Conservation (phyloP, 1,139 yeast species). For the Martiniozyma asiatica region DNA sequence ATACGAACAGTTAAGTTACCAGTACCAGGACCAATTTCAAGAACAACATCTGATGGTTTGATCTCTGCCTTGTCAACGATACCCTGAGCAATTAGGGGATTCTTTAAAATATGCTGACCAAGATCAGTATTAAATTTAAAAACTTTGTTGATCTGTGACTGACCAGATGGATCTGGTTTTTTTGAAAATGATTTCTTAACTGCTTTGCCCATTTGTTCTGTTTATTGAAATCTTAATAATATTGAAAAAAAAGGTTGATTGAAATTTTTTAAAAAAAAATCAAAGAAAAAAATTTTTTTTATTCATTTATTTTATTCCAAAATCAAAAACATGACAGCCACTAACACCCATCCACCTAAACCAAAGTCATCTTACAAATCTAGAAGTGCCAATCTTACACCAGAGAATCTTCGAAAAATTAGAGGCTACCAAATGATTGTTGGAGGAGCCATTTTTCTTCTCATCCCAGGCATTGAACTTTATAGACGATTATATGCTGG, state of each 20-base stretch:
- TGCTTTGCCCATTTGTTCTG: conserved; percentile 48
- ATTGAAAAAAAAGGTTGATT: not conserved
- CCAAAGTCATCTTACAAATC: conserved; percentile 8
- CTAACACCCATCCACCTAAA: too few relatives aligned
- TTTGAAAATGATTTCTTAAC: conserved; percentile 40
- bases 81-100: conserved; percentile 95
- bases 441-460: conserved; percentile 28
- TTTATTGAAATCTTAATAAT: not conserved
- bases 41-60: conserved; percentile 81
- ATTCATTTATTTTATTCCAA: too few relatives aligned
- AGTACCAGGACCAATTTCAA: conserved; percentile 99
- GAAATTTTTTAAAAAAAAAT: conserved; percentile 1
- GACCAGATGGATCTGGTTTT: conserved; percentile 37
- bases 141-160: conserved; percentile 64
- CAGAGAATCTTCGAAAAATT: conserved; percentile 13
- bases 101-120: conserved; percentile 94
- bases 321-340: too few relatives aligned
- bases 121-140: conserved; percentile 93
- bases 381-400: conserved; percentile 9
- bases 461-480: conserved; percentile 26
- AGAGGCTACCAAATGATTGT: conserved; percentile 26
- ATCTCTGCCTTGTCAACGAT: conserved; percentile 94
- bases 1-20: conserved; percentile 94
- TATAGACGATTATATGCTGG: conserved; percentile 28
- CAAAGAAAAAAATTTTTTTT: conserved; percentile 1